Evolutionary conservation across 768 basidiomycete species (phyloP), one percentile per base, ranked within the genome.

Genomic region (Strobilomyces dryophilus): DNA sequence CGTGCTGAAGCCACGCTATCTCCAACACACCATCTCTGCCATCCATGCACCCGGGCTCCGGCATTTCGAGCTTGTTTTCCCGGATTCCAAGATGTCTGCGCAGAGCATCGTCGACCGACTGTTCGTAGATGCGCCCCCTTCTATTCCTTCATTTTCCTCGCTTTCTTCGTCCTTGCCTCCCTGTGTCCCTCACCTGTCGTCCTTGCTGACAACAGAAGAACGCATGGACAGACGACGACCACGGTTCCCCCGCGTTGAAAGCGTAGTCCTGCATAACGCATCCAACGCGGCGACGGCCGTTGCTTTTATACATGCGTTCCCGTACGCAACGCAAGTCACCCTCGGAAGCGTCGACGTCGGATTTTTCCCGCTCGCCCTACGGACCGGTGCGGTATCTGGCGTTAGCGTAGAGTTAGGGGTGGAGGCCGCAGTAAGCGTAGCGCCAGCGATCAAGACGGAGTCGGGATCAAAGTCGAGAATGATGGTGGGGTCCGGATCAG

Each of bases 51-150:
- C 68, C 3, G 59, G 56, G 10, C 58, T 68, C 8, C 68, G 64
- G 36, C 68, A 68, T 18, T 68, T 68, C 24, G 68, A 68, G 34
- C 68, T 68, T 9, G 57, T 70, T 36, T 68, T 70, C 29, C 68
- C 67, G 9, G 68, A 70, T 42, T 66, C 66, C 2, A 64, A 57
- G 34, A 48, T 62, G 1, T 62, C 60, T 4, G 68, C 68, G 4
- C 68, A 66, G 44, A 68, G 49, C 21, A 35, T 68, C 32, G 47
- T 56, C 26, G 62, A 68, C 42, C 61, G 57, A 18, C 47, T 68
- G 39, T 68, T 68, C 29, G 46, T 59, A 18, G 63, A 63, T 18
- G 32, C 32, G 1, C 17, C 53, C 18, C 8, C 35, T 8, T 43
- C 27, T 4, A 11, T 8, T 18, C 34, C 52, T 24, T 21, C 55